These are phyloP conservation scores for Neurospora intermedia DNA, from an alignment of 495 filamentous ascomycete species.

Conservation along the genomic window DNA sequence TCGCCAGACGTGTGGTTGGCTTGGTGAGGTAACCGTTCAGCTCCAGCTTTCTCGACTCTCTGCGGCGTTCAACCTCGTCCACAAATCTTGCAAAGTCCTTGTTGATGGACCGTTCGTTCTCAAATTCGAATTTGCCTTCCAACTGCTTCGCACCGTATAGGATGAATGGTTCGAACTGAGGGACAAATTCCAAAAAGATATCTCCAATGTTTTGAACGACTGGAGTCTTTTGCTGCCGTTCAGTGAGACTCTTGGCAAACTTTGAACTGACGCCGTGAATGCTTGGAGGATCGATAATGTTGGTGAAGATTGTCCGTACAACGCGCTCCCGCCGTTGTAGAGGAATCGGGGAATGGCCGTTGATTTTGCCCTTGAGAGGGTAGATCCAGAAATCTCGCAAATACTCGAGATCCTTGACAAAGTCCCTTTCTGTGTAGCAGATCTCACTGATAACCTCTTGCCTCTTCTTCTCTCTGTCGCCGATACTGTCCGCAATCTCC, in stretches of 20 bases:
- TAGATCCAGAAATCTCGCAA: slow-evolving; percentile 98
- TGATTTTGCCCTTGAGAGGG: slow-evolving; percentile 62
- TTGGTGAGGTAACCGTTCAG: slow-evolving; percentile 98
- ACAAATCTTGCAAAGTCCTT: slow-evolving; percentile 82
- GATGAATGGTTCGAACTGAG: slow-evolving; percentile 91
- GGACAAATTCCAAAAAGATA: slow-evolving; percentile 86
- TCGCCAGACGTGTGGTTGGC: slow-evolving; percentile 87
- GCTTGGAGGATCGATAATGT: slow-evolving; percentile 68
- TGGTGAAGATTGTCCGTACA: slow-evolving; percentile 89
- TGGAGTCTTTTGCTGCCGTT: slow-evolving; percentile 78
- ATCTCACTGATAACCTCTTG: slow-evolving; percentile 98
- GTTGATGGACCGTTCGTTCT: slow-evolving; percentile 86
- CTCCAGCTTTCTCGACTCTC: slow-evolving; percentile 93
- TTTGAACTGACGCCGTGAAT: slow-evolving; percentile 82
- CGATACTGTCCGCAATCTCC: slow-evolving; percentile 79
- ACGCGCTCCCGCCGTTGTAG: slow-evolving; percentile 80
- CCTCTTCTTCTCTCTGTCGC: slow-evolving; percentile 88
- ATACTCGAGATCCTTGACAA: slow-evolving; percentile 98
- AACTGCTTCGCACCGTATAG: slow-evolving; percentile 93
- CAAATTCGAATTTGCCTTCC: slow-evolving; percentile 95
- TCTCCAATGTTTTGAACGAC: slow-evolving; percentile 88
- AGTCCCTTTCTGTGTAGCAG: slow-evolving; percentile 98
- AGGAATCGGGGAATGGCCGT: slow-evolving; percentile 68
- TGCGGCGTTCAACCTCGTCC: slow-evolving; percentile 90
- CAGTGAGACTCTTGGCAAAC: slow-evolving; percentile 77